Base-by-base conservation (phyloP, 2,329 filamentous ascomycete genomes). In the Penicillium decumbens region DNA sequence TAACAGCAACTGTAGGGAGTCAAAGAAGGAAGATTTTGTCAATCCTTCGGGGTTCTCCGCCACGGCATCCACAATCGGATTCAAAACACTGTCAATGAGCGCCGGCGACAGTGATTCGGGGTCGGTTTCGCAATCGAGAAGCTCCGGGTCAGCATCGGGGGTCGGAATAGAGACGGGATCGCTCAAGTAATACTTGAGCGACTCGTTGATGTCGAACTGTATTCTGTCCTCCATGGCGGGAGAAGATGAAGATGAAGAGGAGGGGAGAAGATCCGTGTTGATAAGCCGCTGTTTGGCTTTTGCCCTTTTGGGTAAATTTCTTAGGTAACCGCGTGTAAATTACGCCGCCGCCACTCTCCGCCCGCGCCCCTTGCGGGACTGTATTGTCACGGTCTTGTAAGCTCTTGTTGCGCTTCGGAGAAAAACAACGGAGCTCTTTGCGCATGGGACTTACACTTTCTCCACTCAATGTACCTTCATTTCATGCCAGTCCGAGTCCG, bases 161-260 rank as follows among this genome's bases (percentile, higher is more conserved):
- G 91, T 96, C 6, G 87, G 78, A 48, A 97, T 87, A 33, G 83
- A 81, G 40, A 84, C 78, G 7, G 93, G 92, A 69, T 97, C 92
- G 73, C 89, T 95, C 81, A 96, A 88, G 74, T 96, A 98, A 69
- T 89, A 82, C 78, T 95, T 96, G 71, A 97, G 86, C 58, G 90
- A 89, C 76, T 95, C 87, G 71, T 96, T 95, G 72, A 98, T 89
- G 71, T 97, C 89, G 75, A 98, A 98, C 65, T 85, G 81, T 68
- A 90, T 81, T 56, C 72, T 75, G 57, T 77, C 75, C 61, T 79
- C 79, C 76, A 87, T 87, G 65, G 78, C 86, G 84, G 54, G 33
- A 48, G 46, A 30, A 32, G 46, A 41, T 38, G 47, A 42, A 50
- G 52, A 45, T 4, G 52, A 43, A 37, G 47, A 46, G 46, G 46